Base-by-base conservation (phyloP, 78 protist genomes). In the Dictyostelium brefeldianum region DNA sequence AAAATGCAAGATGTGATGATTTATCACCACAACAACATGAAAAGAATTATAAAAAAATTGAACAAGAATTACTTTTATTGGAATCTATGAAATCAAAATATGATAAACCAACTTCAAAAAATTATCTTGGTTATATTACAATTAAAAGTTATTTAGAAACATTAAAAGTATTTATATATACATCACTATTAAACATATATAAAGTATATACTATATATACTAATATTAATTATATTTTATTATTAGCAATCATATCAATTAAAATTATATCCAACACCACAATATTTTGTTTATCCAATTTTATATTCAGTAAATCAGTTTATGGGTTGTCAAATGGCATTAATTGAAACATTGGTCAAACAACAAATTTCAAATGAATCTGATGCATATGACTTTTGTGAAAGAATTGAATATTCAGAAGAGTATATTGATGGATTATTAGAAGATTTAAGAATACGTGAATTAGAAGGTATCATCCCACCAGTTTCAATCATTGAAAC, bases 231-330 rank as follows among this genome's bases (percentile, higher is more conserved):
- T 36, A 36, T 36, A 3, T 36, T 36, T 36, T 36, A 36, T 36
- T 36, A n/a, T 36, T 36, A 36, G 70, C 56, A 75, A 27, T 70
- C 69, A 31, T 84, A 84, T 47, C 14, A 14, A 17, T 9, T 54
- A 18, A 41, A 48, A 56, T 22, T 47, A 5, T 84, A 74, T 56
- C 81, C 92, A 17, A 6, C 74, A n/a, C 92, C 92, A 46, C 57
- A 73, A 27, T 84, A 84, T 36, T 74, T 54, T 53, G 74, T 75
- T 25, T 74, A 75, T 22, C 92, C 92, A n/a, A 59, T 43, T 2
- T 31, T 84, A 3, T 84, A 84, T 36, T 11, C 80, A 8, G 75
- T 56, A 25, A 84, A 84, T 29, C 92, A 84, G 22, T 47, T 84
- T 14, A 15, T 74, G 12, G 92, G 92, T n/a, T 17, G 67, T 17